These are phyloP conservation scores for Candida succiphila DNA, from an alignment of 805 yeast species.

Conservation along the genomic window DNA sequence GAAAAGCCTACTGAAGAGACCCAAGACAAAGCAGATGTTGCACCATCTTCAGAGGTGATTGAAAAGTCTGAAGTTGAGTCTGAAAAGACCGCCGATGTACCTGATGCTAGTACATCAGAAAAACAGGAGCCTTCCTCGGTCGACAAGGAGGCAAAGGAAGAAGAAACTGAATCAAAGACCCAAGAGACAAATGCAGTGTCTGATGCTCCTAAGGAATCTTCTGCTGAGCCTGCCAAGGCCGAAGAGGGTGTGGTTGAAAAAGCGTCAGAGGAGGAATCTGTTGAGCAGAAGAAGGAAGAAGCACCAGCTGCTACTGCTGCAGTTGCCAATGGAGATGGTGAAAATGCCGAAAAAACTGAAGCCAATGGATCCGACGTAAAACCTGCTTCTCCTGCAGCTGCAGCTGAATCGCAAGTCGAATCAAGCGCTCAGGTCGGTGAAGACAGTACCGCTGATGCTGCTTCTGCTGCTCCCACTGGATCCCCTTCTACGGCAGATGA, in stretches of 20 bases:
- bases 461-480: too few relatives aligned
- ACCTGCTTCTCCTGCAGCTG: too few relatives aligned
- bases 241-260: too few relatives aligned
- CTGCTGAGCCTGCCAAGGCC: background rate
- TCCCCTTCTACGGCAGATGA: too few relatives aligned
- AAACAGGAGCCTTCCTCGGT: background rate
- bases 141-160: background rate
- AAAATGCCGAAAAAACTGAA: background rate
- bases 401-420: too few relatives aligned
- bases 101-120: background rate
- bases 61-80: background rate
- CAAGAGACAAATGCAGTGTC: background rate
- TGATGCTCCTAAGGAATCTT: background rate
- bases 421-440: too few relatives aligned
- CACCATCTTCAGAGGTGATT: too few relatives aligned
- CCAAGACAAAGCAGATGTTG: background rate
- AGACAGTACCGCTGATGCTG: too few relatives aligned
- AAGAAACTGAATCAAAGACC: background rate
- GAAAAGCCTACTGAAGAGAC: background rate
- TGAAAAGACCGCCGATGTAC: background rate
- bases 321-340: background rate
- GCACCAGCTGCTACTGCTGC: background rate
- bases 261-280: background rate
- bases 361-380: too few relatives aligned
- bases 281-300: background rate